Evolutionary conservation across 148 eudicot species (phyloP).

Genomic region (Rhododendron kiyosumense): DNA sequence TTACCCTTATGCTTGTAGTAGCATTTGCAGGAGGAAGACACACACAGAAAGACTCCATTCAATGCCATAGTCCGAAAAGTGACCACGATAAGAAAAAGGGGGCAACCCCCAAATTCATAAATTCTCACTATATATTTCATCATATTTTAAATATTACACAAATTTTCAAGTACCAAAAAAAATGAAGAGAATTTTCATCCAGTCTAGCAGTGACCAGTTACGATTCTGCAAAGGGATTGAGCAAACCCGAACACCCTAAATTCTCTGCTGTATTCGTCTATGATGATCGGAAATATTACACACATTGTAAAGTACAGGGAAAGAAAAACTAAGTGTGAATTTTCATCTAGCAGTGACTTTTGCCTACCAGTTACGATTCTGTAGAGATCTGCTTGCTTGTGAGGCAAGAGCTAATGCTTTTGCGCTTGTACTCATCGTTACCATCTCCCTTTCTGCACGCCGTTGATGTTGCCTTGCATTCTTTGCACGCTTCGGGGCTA

Average conservation of each 20-base stretch:
- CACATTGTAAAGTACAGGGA: background rate
- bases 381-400: constrained; percentile 52
- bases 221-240: background rate
- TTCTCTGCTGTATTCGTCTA: background rate
- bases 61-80: background rate
- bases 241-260: background rate
- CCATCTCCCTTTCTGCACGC: constrained; percentile 76
- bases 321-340: too few species aligned
- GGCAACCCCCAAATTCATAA: background rate
- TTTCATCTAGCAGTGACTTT: background rate
- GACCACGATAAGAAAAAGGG: background rate
- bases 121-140: background rate
- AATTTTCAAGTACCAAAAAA: background rate
- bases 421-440: constrained; percentile 48
- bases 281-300: background rate
- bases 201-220: background rate
- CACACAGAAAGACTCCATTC: background rate
- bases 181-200: background rate
- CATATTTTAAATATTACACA: background rate
- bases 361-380: constrained; percentile 15
- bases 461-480: constrained; percentile 86
- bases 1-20: background rate
- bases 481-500: constrained; percentile 94
- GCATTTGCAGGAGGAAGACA: background rate
- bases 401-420: constrained; percentile 73